Percentiles rank a stretch among this genome's conserved stretches.
Conservation (phyloP, 805 yeast species). For the Saturnispora besseyi region DNA sequence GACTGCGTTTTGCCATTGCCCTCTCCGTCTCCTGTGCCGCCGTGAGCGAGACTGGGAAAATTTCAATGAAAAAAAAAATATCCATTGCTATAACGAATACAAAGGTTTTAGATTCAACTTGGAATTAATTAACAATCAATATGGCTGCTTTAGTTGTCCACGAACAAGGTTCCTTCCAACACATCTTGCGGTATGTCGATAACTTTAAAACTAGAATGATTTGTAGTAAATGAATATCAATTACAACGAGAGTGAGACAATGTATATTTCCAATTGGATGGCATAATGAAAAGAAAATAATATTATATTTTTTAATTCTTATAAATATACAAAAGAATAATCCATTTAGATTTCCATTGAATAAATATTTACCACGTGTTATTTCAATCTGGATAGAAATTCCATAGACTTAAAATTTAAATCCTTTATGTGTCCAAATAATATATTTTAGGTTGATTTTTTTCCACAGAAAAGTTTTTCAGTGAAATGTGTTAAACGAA, state of each 20-base stretch:
- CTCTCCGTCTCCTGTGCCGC: too few relatives aligned
- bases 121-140: constrained; percentile 3
- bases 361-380: too few relatives aligned
- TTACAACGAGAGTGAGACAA: background rate
- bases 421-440: too few relatives aligned
- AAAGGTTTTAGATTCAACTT: background rate
- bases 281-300: too few relatives aligned
- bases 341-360: too few relatives aligned
- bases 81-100: background rate
- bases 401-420: too few relatives aligned
- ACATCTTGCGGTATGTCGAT: constrained; percentile 93
- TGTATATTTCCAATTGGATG: background rate
- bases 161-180: constrained; percentile 99
- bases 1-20: background rate
- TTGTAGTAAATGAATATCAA: background rate
- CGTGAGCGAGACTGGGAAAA: constrained; percentile 1
- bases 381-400: too few relatives aligned
- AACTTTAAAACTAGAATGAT: background rate
- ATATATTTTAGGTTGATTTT: too few relatives aligned
- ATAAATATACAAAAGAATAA: too few relatives aligned
- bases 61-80: constrained; percentile 1
- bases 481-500: too few relatives aligned
- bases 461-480: too few relatives aligned
- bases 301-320: too few relatives aligned
- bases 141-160: constrained; percentile 60